Base-by-base conservation (phyloP, 331 rosid species). In the Pyracantha coccinea region DNA sequence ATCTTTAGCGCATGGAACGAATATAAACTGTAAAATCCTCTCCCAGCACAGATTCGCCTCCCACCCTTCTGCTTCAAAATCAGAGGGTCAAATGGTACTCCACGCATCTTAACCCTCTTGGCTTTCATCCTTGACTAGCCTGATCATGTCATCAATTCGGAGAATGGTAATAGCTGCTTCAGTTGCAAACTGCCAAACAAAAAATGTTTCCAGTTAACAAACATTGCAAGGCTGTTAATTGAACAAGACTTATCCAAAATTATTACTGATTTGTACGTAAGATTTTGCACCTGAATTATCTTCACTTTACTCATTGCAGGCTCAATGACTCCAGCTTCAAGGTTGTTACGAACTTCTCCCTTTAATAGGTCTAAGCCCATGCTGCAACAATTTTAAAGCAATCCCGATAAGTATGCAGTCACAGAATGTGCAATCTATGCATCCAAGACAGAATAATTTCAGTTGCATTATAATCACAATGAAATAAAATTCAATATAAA, bases 241-340 rank as follows among this genome's bases (percentile, higher is more conserved):
- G 15, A 38, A 38, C 45, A 11, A 38, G 45, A 38, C 45, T 38
- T 38, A 0, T 38, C 14, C 45, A 10, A 38, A 38, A 38, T 38
- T 38, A 38, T 38, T 38, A 38, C 45, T 16, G 17, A 50, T 47
- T 13, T 31, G 31, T 66, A 60, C 60, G 4, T 50, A 1, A 8
- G 11, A 21, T 9, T 9, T 65, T 44, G 20, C 74, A 90, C 99
- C 97, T 94, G 97, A 83, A 94, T 88, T 80, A 94, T 92, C 86
- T 94, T 94, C 62, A 94, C 90, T 90, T 94, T 94, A 86, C 99
- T 94, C 99, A 94, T 94, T 70, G 97, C 97, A n/a, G 99, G 99
- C 77, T 94, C 99, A 74, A 94, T 92, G 80, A 94, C 99, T 80
- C 99, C 99, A 17, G 99, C 97, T 61, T 94, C 97, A 76, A 94